These are phyloP conservation scores for Abrus pulchellus DNA, from an alignment of 306 rosid species.

Conservation along the genomic window DNA sequence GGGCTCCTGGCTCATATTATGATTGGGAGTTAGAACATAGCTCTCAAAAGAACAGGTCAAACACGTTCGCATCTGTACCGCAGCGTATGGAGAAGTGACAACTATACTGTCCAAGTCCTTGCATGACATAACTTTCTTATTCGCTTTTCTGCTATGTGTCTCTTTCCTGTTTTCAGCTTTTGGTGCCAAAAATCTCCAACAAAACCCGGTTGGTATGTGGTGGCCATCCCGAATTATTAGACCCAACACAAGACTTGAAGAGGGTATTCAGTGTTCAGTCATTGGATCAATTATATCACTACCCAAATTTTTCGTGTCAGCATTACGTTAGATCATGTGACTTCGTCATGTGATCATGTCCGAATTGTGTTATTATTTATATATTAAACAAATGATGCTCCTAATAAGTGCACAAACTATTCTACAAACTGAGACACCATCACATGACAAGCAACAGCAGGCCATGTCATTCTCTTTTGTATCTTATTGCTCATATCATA, in stretches of 20 bases:
- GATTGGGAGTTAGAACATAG: conserved; percentile 44
- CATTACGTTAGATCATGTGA: conserved; percentile 38
- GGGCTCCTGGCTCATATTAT: not conserved
- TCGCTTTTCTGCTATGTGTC: conserved; percentile 36
- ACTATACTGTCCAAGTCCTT: not conserved
- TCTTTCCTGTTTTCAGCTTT: conserved; percentile 42
- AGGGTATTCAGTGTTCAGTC: conserved; percentile 27
- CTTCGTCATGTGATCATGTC: not conserved
- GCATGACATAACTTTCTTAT: conserved; percentile 11
- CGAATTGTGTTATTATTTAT: not conserved
- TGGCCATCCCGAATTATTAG: conserved; percentile 8
- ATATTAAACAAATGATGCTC: conserved; percentile 8
- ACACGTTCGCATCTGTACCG: not conserved
- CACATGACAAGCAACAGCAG: conserved; percentile 48
- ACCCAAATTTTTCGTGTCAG: conserved; percentile 42
- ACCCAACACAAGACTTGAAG: conserved; percentile 25
- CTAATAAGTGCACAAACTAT: conserved; percentile 30
- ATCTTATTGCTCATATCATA: conserved; percentile 41
- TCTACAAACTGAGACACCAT: conserved; percentile 40
- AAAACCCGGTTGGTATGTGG: conserved; percentile 34
- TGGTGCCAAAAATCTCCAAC: conserved; percentile 33
- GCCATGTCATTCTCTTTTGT: conserved; percentile 31
- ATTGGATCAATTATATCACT: conserved; percentile 30
- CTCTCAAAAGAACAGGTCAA: conserved; percentile 44
- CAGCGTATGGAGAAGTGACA: conserved; percentile 39